A percentile compares a stretch with the other conserved stretches of the same genome.
phyloP scores from a whole-genome alignment of 2,329 filamentous ascomycete species.

The Aureobasidium sp. region DNA sequence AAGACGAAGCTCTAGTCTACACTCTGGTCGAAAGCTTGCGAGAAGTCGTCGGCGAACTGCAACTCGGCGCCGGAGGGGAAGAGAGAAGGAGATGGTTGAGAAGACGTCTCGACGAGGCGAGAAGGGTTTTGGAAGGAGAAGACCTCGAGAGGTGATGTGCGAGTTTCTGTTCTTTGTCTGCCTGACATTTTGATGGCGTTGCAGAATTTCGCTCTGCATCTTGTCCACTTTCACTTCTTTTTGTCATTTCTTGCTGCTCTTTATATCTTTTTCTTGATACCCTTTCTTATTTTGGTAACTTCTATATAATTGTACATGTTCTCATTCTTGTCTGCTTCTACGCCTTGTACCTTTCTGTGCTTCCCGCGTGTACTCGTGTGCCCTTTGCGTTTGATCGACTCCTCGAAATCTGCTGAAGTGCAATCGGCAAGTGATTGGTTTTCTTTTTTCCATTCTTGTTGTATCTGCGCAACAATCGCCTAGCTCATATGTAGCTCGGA shows the following conservation, averaged over 20 bases:
- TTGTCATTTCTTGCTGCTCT: not conserved
- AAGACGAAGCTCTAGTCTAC: slow-evolving; percentile 49
- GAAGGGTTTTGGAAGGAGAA: slow-evolving; percentile 60
- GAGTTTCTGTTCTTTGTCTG: not conserved
- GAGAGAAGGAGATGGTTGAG: slow-evolving; percentile 59
- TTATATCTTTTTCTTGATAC: not conserved
- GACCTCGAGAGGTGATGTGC: not conserved
- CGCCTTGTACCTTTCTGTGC: not conserved
- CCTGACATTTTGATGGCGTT: not conserved
- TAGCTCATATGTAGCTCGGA: not conserved
- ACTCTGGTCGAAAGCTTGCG: slow-evolving; percentile 48
- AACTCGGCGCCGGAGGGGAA: slow-evolving; percentile 40
- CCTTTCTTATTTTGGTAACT: not conserved
- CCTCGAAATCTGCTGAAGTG: not conserved
- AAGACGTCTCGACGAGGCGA: slow-evolving; percentile 66
- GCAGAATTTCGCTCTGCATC: not conserved
- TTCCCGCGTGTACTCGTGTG: no score
- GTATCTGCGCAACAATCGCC: not conserved
- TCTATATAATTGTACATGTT: not conserved
- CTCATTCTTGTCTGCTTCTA: not conserved
- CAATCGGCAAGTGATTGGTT: not conserved
- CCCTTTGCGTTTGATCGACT: no score
- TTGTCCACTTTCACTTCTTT: no score
- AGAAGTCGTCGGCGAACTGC: slow-evolving; percentile 46
- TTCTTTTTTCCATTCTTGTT: not conserved